Conservation (phyloP, 192 early-diverging fungal species). For the Chytriomyces sp. region DNA sequence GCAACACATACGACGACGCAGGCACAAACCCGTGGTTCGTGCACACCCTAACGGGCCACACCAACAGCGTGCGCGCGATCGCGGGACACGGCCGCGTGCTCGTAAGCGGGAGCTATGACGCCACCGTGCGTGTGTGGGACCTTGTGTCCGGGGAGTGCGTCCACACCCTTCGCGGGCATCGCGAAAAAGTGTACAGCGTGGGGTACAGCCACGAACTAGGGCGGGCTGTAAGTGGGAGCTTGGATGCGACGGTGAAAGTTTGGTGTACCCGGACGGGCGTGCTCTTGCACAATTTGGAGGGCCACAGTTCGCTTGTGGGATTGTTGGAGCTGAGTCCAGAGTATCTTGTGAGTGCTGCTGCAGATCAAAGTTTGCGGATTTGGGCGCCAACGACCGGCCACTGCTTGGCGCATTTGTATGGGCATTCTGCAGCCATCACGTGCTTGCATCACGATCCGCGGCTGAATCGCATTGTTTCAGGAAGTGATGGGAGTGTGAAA, state of each 20-base stretch:
- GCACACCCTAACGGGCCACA: constrained; percentile 83
- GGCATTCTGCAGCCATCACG: constrained; percentile 88
- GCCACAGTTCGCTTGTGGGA: constrained; percentile 93
- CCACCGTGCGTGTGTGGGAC: constrained; percentile 90
- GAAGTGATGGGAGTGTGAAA: constrained; percentile 91
- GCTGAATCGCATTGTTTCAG: constrained; percentile 90
- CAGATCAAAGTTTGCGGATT: constrained; percentile 91
- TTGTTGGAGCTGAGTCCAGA: constrained; percentile 82
- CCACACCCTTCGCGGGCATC: constrained; percentile 80
- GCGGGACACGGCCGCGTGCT: constrained; percentile 84
- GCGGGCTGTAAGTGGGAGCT: constrained; percentile 87
- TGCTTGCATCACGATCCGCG: constrained; percentile 95
- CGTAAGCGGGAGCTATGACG: constrained; percentile 92
- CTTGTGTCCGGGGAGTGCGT: constrained; percentile 67
- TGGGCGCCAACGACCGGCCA: constrained; percentile 78
- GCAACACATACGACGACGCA: constrained; percentile 1
- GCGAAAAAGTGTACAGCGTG: constrained; percentile 94
- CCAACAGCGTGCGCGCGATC: constrained; percentile 88
- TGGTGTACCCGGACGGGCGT: constrained; percentile 90
- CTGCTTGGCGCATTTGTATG: constrained; percentile 69
- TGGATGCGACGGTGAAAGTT: constrained; percentile 91
- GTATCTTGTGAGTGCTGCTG: constrained; percentile 92
- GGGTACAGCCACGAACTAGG: constrained; percentile 82
- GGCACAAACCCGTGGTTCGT: constrained; percentile 76
- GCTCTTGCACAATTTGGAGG: constrained; percentile 73